Evolutionary conservation across 208 protist genomes (phyloP).

Genomic region (Angomonas deanei): DNA sequence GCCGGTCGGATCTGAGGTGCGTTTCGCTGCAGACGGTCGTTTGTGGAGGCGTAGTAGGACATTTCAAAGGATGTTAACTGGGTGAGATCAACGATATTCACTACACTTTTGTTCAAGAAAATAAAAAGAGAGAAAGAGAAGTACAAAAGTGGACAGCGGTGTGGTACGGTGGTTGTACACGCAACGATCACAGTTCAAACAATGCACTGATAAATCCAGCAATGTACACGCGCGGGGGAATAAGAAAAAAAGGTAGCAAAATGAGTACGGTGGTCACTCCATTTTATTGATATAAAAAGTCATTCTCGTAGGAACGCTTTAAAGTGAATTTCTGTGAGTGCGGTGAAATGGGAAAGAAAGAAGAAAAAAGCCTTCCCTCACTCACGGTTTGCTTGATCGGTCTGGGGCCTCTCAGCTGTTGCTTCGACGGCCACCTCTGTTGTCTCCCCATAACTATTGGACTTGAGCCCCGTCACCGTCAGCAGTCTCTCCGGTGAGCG

Average conservation of each 20-base stretch:
- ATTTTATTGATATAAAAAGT: no score
- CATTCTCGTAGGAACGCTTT: no score
- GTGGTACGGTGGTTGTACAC: no score
- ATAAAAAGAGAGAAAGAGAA: background rate
- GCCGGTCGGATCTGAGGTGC: slow-evolving; percentile 74
- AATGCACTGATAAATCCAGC: background rate
- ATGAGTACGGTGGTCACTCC: no score
- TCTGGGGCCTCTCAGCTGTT: background rate
- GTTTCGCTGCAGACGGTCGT: slow-evolving; percentile 43
- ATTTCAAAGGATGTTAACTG: slow-evolving; percentile 2
- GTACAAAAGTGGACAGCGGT: background rate
- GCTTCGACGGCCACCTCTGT: background rate
- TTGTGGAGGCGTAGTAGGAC: slow-evolving; percentile 28
- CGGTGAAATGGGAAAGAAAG: background rate
- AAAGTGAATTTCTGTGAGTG: background rate
- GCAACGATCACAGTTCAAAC: slow-evolving; percentile 2
- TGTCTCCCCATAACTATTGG: background rate
- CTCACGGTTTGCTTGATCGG: background rate
- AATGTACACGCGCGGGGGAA: background rate
- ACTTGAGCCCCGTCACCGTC: slow-evolving; percentile 35
- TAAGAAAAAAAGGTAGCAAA: no score
- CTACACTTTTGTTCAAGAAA: background rate
- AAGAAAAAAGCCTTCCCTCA: background rate
- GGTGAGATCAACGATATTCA: background rate
- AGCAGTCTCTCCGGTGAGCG: slow-evolving; percentile 62